These are phyloP conservation scores for Flaveria linearis DNA, from an alignment of 129 eudicot genomes.

Conservation along the genomic window DNA sequence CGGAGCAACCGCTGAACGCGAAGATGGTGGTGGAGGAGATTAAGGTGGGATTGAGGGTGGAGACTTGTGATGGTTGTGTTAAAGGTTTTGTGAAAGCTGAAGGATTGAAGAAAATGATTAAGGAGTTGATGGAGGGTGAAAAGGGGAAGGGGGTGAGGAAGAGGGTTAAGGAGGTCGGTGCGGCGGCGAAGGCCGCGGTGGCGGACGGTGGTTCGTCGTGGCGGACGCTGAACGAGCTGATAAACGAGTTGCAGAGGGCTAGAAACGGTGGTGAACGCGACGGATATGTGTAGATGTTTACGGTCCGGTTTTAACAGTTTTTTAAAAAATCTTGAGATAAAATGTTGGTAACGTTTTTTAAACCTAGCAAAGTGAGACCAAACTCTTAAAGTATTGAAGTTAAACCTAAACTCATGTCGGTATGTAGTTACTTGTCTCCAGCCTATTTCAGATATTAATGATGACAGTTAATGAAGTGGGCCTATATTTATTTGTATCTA, in stretches of 20 bases:
- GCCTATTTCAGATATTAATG: not conserved
- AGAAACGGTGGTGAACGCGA: not conserved
- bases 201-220: constrained; percentile 71
- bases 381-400: too few species aligned
- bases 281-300: not conserved
- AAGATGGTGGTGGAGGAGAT: constrained; percentile 73
- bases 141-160: constrained; percentile 47
- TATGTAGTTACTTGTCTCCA: not conserved
- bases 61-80: constrained; percentile 46
- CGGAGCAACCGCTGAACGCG: constrained; percentile 68
- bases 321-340: too few species aligned
- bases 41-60: constrained; percentile 59
- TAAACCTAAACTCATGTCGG: too few species aligned
- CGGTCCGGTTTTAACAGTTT: not conserved
- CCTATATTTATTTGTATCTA: too few species aligned
- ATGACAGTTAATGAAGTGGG: too few species aligned
- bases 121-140: constrained; percentile 66
- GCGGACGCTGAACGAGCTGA: constrained; percentile 44
- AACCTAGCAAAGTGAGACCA: too few species aligned
- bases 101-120: constrained; percentile 45
- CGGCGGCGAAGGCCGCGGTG: constrained; percentile 45
- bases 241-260: constrained; percentile 40
- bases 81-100: constrained; percentile 59
- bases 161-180: constrained; percentile 54
- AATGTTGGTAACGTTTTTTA: too few species aligned